Evolutionary conservation across 768 basidiomycete genomes (phyloP), one percentile per base, ranked within the genome.

Genomic region (Asterophora lycoperdoides): DNA sequence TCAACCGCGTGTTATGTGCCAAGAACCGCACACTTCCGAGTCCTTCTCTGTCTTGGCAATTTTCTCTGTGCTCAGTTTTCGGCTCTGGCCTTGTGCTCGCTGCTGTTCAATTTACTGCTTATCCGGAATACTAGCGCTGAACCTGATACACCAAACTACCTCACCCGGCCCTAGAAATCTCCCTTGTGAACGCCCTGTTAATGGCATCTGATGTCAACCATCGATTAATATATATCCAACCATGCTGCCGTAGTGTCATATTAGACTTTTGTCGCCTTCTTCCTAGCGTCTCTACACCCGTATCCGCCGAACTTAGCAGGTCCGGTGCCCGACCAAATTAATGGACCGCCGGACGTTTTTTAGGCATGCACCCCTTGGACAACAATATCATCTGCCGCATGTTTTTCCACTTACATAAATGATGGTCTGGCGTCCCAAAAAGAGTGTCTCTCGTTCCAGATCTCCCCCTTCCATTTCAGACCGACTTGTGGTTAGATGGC

Each of bases 231-330:
- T 41, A n/a, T 3, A 45, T 11, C 20, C 30, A 33, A 41, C 42
- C 48, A 49, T 29, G 42, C 19, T 48, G 47, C 18, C 42, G 32
- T 30, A 32, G 34, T 35, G 14, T 41, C 15, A 29, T 30, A 28
- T 28, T 28, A 29, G 17, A 9, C n/a, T 41, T n/a, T 42, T 20
- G 33, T 34, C 33, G 5, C 26, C 17, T 11, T 19, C 48, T 30
- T 46, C 45, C 34, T 43, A 28, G 29, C 34, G 18, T 32, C 39
- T 42, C 39, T 28, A 11, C 23, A 36, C 7, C 48, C 34, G 33
- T 15, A 41, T 47, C 38, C 23, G 29, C 35, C n/a, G 8, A 37
- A 46, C 32, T 35, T 19, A 48, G 46, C 47, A 48, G 36, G 35
- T 13, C 14, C 41, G 13, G 32, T 44, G 29, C 10, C 20, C 11